Base-by-base conservation (phyloP, 2,329 filamentous ascomycete species). In the Aureobasidium subglaciale region DNA sequence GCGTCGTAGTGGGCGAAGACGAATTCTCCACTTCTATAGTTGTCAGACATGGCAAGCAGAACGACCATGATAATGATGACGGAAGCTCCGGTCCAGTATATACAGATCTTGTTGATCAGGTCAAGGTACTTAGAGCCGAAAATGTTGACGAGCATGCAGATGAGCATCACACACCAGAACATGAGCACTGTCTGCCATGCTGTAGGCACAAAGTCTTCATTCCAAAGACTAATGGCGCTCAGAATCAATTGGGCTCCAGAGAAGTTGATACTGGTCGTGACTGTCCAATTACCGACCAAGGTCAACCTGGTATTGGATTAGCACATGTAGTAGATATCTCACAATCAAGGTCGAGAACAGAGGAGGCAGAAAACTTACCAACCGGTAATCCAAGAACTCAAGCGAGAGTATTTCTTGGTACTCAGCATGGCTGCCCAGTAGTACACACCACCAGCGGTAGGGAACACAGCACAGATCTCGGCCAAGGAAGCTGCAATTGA, bases 261-360 rank as follows among this genome's bases (percentile, higher is more conserved):
- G 64, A 89, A 89, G 65, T 86, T 87, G 70, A 89, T 88, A 35
- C 76, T 65, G 4, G 74, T 63, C 0, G 79, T 82, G 25, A 82
- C 78, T 0, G 85, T 88, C 85, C 85, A 88, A 67, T 88, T 88
- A 0, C 86, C 86, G 2, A 88, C 84, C 0, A 88, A 73, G 0
- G 84, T 87, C 55, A 87, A 67, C 85, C 86, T 49, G 13, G 2
- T 15, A 22, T n/a, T n/a, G 13, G 11, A 16, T 32, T 22, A 30
- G 25, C 16, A 32, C 8, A 16, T 20, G 25, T 18, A 20, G 37
- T 16, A 35, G 20, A 29, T 7, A 29, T 5, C 24, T 27, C 30
- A 13, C 10, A 9, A 32, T 13, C 30, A 13, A 32, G 30, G 30
- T 32, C 13, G 35, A 15, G 18, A 15, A 18, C 5, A 4, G 35